Evolutionary conservation across 768 basidiomycete species (phyloP).

Genomic region (Amanita molliuscula): DNA sequence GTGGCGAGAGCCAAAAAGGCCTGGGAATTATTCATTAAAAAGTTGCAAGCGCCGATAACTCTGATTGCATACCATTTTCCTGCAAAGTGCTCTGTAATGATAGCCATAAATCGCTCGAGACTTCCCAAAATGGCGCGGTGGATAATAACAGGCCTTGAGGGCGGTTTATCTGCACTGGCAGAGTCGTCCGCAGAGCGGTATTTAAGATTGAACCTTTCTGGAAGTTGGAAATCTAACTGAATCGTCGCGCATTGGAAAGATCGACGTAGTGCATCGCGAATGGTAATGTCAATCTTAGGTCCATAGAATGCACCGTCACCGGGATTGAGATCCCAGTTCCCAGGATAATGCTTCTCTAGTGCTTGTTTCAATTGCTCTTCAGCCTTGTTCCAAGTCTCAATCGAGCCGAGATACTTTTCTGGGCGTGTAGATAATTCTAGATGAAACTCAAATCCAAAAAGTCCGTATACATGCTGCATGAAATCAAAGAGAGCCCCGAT

Average conservation of each 20-base stretch:
- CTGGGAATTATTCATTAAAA: constrained; percentile 23
- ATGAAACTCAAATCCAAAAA: constrained; percentile 91
- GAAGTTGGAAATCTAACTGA: constrained; percentile 97
- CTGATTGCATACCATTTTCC: constrained; percentile 76
- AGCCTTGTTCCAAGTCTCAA: constrained; percentile 86
- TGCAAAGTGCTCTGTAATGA: constrained; percentile 93
- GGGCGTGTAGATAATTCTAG: constrained; percentile 95
- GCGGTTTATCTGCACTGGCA: constrained; percentile 40
- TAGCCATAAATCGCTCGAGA: constrained; percentile 92
- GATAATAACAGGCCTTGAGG: constrained; percentile 88
- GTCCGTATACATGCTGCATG: constrained; percentile 85
- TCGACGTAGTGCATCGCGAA: constrained; percentile 83
- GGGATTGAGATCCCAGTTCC: constrained; percentile 87
- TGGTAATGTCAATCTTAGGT: constrained; percentile 97
- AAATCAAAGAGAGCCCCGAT: constrained; percentile 87
- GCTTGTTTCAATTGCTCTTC: constrained; percentile 82
- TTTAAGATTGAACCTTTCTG: constrained; percentile 90
- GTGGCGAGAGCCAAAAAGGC: constrained; percentile 99
- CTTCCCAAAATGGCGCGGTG: constrained; percentile 94
- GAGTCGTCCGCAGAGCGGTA: constrained; percentile 76
- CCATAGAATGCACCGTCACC: constrained; percentile 99
- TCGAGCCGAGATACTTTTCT: constrained; percentile 81
- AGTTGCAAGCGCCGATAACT: background rate
- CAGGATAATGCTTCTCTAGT: constrained; percentile 78
- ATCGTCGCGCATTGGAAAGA: constrained; percentile 99